Percentiles rank a stretch among this genome's conserved stretches.
These are phyloP conservation scores for Lentinus tigrinus DNA, from an alignment of 768 basidiomycete species.

Conservation along the genomic window DNA sequence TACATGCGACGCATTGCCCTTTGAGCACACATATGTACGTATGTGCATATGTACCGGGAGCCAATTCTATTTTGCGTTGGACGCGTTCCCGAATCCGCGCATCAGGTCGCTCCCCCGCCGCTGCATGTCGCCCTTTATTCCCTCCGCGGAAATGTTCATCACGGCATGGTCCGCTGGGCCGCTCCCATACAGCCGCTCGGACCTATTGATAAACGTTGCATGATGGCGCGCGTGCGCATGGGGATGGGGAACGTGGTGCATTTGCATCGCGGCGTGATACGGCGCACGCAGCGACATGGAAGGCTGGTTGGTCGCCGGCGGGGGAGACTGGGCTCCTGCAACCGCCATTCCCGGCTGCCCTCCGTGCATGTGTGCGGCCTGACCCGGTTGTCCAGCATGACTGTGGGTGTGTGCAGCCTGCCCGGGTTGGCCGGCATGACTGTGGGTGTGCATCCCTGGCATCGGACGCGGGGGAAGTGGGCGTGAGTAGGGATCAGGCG, in stretches of 20 bases:
- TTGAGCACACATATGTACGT: too few species aligned
- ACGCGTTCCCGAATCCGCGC: slow-evolving; percentile 13
- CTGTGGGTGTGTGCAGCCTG: slow-evolving; percentile 21
- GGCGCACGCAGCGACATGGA: slow-evolving; percentile 54
- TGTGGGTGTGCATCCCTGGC: slow-evolving; percentile 13
- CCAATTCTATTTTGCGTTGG: slow-evolving; percentile 13
- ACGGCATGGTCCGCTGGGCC: slow-evolving; percentile 14
- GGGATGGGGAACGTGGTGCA: slow-evolving; percentile 82
- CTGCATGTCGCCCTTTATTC: slow-evolving; percentile 22
- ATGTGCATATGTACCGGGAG: neutral
- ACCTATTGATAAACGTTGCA: slow-evolving; percentile 48
- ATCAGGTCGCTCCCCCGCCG: slow-evolving; percentile 11
- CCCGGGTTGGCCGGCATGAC: slow-evolving; percentile 16
- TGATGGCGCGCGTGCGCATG: slow-evolving; percentile 77
- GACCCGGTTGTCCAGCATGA: slow-evolving; percentile 4
- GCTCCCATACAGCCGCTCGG: slow-evolving; percentile 27
- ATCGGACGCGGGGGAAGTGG: slow-evolving; percentile 16
- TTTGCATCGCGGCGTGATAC: slow-evolving; percentile 51
- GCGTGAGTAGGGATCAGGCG: slow-evolving; percentile 3
- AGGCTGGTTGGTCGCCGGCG: slow-evolving; percentile 11
- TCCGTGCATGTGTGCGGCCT: neutral
- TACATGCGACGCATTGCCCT: too few species aligned
- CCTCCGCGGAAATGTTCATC: slow-evolving; percentile 18
- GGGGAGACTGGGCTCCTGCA: neutral
- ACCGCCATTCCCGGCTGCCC: neutral